These are phyloP conservation scores for Cercospora janseana DNA, from an alignment of 2,329 filamentous ascomycete species.

Conservation along the genomic window DNA sequence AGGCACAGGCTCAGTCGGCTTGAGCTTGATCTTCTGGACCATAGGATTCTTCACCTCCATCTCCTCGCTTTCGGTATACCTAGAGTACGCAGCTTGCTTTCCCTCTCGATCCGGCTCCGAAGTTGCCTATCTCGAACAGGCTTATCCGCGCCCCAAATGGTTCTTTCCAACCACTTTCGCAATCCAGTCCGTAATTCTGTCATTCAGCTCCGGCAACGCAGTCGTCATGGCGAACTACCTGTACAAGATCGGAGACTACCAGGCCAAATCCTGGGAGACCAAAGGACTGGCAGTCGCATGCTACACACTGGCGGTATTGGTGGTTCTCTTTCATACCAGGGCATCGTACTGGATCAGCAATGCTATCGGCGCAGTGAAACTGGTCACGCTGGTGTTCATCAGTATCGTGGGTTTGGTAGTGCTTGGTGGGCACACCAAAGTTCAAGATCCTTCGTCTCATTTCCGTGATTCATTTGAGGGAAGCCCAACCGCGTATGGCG, in stretches of 20 bases:
- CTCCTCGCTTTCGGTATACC: conserved; percentile 58
- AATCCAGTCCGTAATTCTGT: conserved; percentile 61
- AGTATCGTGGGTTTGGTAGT: conserved; percentile 58
- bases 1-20: conserved; percentile 61
- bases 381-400: conserved; percentile 60
- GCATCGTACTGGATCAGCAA: conserved; percentile 58
- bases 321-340: conserved; percentile 55
- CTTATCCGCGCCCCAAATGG: conserved; percentile 62
- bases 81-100: conserved; percentile 65
- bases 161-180: conserved; percentile 65
- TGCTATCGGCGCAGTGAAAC: conserved; percentile 57
- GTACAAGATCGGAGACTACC: conserved; percentile 55
- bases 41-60: conserved; percentile 60
- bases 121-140: conserved; percentile 67
- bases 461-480: conserved; percentile 57
- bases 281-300: conserved; percentile 66
- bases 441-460: conserved; percentile 54
- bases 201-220: conserved; percentile 65
- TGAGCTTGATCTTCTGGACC: conserved; percentile 63
- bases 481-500: conserved; percentile 46
- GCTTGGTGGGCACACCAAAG: conserved; percentile 54
- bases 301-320: conserved; percentile 55
- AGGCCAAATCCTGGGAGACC: conserved; percentile 59
- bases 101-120: conserved; percentile 65
- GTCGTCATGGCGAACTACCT: conserved; percentile 61